Evolutionary conservation across 805 yeast species (phyloP).

Genomic region (Grigorovia humatica): DNA sequence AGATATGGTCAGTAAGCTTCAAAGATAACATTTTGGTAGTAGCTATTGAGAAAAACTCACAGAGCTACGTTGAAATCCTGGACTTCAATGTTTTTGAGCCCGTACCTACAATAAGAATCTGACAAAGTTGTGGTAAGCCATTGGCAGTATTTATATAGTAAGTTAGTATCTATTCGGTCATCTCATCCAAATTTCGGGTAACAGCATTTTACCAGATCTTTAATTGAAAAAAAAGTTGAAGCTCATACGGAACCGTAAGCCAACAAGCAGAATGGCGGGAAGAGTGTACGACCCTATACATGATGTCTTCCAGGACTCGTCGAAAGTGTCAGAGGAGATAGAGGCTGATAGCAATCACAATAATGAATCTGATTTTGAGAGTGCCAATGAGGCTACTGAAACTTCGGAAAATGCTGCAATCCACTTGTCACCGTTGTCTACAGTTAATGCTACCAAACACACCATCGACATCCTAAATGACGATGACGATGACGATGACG

Average conservation of each 20-base stretch:
- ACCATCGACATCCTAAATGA: background rate
- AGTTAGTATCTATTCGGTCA: background rate
- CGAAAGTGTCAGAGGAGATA: background rate
- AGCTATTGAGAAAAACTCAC: conserved; percentile 69
- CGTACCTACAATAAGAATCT: conserved; percentile 2
- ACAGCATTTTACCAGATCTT: background rate
- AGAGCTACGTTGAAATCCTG: conserved; percentile 72
- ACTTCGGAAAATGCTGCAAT: background rate
- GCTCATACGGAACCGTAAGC: background rate
- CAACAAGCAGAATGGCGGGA: conserved; percentile 16
- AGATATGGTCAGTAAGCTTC: conserved; percentile 91
- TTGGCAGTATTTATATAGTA: background rate
- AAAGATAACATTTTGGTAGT: conserved; percentile 79
- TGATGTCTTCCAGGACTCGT: conserved; percentile 23
- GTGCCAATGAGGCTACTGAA: background rate
- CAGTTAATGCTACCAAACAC: background rate
- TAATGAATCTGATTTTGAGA: background rate
- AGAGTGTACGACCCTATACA: conserved; percentile 30
- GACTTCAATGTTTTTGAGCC: conserved; percentile 47
- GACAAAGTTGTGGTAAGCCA: background rate
- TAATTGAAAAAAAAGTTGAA: background rate
- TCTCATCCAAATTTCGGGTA: background rate
- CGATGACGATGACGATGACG: conserved; percentile 8
- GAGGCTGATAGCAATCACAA: background rate
- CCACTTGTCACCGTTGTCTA: background rate